Percentiles rank a stretch among this genome's conserved stretches.
Evolutionary conservation across 257 asterid genomes (phyloP).

Genomic region (Gynochthodes officinalis): DNA sequence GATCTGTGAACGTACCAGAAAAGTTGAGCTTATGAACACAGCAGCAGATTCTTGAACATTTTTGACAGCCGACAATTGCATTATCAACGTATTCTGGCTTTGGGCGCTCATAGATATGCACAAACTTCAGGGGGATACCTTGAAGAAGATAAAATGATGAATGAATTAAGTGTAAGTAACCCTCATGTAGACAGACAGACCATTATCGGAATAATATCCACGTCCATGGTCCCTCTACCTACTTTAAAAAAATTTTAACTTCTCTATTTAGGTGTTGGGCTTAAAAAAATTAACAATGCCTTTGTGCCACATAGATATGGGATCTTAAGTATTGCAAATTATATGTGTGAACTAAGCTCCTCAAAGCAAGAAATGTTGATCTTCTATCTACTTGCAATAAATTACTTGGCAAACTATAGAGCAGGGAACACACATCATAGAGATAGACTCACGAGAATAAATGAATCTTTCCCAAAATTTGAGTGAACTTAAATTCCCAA

Average conservation of each 20-base stretch:
- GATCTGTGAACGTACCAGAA: conserved; percentile 18
- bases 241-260: too few species aligned
- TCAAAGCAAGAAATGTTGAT: too few species aligned
- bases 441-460: conserved; percentile 27
- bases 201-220: not conserved
- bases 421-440: not conserved
- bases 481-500: conserved; percentile 23
- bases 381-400: too few species aligned
- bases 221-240: not conserved
- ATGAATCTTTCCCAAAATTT: conserved; percentile 25
- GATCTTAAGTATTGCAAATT: too few species aligned
- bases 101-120: conserved; percentile 14
- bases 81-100: conserved; percentile 11
- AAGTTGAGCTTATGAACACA: conserved; percentile 4
- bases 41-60: conserved; percentile 1
- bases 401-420: not conserved
- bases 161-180: not conserved
- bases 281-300: not conserved
- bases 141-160: conserved; percentile 8
- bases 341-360: too few species aligned
- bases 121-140: conserved; percentile 30
- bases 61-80: conserved; percentile 18
- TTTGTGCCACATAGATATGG: not conserved
- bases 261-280: not conserved
- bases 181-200: not conserved